Evolutionary conservation across 1,139 yeast genomes (phyloP), one percentile per base, ranked within the genome.

Genomic region (Yamadazyma blattariae): DNA sequence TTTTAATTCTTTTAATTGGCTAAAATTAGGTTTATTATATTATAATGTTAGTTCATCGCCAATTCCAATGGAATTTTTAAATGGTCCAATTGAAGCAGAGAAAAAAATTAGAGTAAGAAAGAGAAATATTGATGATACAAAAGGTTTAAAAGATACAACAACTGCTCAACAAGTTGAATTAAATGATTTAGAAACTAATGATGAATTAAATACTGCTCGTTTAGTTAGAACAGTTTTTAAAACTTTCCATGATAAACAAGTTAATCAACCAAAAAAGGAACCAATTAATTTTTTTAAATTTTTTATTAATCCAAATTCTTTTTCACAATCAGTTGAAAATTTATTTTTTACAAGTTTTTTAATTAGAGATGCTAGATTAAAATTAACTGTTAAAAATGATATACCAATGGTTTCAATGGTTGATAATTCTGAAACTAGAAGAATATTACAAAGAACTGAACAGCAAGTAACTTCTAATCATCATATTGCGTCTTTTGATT

Each of bases 281-380:
- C 73, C 71, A 2, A 67, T 88, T 9, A 79, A 78, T 40, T 64
- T 88, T 36, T 85, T 77, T 52, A 64, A 70, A 41, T 82, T 85
- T 47, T 74, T 87, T 40, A 66, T 89, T 25, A 79, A 90, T 51
- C 96, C 96, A 0, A 38, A 60, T 7, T 82, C 92, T 5, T 90
- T 83, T 57, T 70, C 84, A 2, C 90, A 84, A 52, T 76, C 92
- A 4, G 79, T 89, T 5, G 97, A 90, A 52, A 88, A 87, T 52
- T 61, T 90, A 46, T 90, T 89, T 52, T 85, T 82, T 51, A 72
- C 86, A 2, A 84, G 95, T 54, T 89, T 89, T 51, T 62, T 90
- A 33, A 74, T 88, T 4, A 77, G 81, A 49, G 95, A 86, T 49
- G 90, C 87, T 1, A 76, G 71, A 46, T 57, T 88, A 21, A 62